phyloP scores from a whole-genome alignment of 805 yeast species.

The Candida chilensis region DNA sequence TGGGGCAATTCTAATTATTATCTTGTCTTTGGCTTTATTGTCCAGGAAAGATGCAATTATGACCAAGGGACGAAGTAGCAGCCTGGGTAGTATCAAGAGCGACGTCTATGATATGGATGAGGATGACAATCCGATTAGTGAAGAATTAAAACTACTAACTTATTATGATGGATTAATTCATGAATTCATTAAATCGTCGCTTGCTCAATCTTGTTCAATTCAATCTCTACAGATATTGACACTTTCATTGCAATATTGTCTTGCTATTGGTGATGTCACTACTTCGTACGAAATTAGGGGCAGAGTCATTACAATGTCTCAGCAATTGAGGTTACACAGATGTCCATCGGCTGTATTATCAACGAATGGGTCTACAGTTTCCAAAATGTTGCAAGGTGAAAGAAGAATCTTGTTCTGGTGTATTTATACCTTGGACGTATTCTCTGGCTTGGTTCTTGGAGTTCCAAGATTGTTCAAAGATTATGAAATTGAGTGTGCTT shows the following conservation, averaged over 20 bases:
- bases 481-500: conserved; percentile 77
- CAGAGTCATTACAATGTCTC: conserved; percentile 71
- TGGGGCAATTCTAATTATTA: conserved; percentile 42
- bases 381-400: conserved; percentile 70
- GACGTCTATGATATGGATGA: background rate
- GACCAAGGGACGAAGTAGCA: conserved; percentile 4
- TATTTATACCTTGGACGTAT: conserved; percentile 66
- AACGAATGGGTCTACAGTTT: conserved; percentile 54
- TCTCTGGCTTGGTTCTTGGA: conserved; percentile 68
- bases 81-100: background rate
- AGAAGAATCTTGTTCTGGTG: conserved; percentile 83
- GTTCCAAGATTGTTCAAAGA: conserved; percentile 77
- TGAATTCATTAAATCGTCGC: conserved; percentile 53
- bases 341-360: conserved; percentile 79
- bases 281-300: conserved; percentile 74
- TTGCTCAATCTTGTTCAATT: conserved; percentile 51
- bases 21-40: conserved; percentile 38
- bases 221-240: conserved; percentile 63
- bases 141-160: conserved; percentile 14
- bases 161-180: conserved; percentile 55
- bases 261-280: conserved; percentile 64
- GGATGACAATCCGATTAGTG: no score
- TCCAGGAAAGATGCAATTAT: conserved; percentile 25
- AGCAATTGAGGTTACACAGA: conserved; percentile 74
- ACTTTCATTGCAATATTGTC: conserved; percentile 60